phyloP scores from a whole-genome alignment of 371 early-diverging fungal species.

The Mucor mucedo region DNA sequence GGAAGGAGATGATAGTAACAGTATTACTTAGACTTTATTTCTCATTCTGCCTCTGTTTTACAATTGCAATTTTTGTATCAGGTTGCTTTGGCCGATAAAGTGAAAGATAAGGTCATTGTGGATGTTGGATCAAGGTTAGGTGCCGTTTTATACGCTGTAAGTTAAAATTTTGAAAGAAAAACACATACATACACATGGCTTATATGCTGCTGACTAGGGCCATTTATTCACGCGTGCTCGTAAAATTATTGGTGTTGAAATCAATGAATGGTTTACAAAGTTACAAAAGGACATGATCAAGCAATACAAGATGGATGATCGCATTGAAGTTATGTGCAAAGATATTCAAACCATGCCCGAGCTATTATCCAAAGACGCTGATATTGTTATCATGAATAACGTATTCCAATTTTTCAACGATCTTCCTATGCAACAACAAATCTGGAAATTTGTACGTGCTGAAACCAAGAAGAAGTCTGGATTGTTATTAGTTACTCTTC shows the following conservation, averaged over 20 bases:
- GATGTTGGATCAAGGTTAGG: slow-evolving; percentile 72
- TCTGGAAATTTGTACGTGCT: slow-evolving; percentile 63
- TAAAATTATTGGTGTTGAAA: slow-evolving; percentile 65
- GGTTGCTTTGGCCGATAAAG: slow-evolving; percentile 53
- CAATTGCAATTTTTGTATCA: slow-evolving; percentile 68
- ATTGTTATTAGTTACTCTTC: slow-evolving; percentile 58
- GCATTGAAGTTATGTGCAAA: slow-evolving; percentile 62
- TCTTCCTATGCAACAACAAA: slow-evolving; percentile 54
- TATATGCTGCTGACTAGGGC: slow-evolving; percentile 41
- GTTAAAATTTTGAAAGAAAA: background rate
- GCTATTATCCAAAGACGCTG: slow-evolving; percentile 50
- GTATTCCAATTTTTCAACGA: slow-evolving; percentile 71
- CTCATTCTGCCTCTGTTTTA: slow-evolving; percentile 66
- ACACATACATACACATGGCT: background rate
- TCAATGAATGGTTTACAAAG: slow-evolving; percentile 66
- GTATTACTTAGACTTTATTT: slow-evolving; percentile 60
- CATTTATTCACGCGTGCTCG: slow-evolving; percentile 61
- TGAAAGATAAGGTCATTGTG: slow-evolving; percentile 58
- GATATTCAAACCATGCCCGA: slow-evolving; percentile 55
- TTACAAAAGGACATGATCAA: slow-evolving; percentile 60
- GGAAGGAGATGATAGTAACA: background rate
- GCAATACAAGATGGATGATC: slow-evolving; percentile 61
- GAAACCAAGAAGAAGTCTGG: slow-evolving; percentile 56
- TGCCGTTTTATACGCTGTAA: slow-evolving; percentile 67
- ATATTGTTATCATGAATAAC: slow-evolving; percentile 67